Percentiles rank a stretch among this genome's conserved stretches.
These are phyloP conservation scores for Harringtonia lauricola DNA, from an alignment of 2,329 filamentous ascomycete genomes.

Conservation along the genomic window DNA sequence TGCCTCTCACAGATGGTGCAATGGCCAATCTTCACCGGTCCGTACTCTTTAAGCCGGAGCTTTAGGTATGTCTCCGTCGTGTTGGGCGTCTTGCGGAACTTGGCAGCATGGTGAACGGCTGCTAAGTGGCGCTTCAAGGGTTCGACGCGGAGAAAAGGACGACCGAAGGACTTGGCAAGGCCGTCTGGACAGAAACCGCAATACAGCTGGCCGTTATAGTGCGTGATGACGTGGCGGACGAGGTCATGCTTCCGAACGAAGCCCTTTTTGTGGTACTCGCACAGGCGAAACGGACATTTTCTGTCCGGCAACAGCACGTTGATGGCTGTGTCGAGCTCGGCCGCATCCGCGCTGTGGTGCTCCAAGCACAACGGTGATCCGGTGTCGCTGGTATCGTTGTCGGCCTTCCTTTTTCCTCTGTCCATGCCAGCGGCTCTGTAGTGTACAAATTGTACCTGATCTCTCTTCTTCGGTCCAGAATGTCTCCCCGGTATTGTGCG, in stretches of 20 bases:
- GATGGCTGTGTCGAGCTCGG: neutral
- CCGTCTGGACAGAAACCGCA: conserved; percentile 7
- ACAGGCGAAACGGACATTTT: conserved; percentile 1
- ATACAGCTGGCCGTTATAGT: conserved; percentile 6
- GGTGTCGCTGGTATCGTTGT: neutral
- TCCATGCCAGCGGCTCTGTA: neutral
- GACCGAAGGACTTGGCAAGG: conserved; percentile 1
- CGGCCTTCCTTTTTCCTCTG: neutral
- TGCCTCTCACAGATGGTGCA: conserved; percentile 2
- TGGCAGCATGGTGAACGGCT: conserved; percentile 3
- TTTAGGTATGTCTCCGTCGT: conserved; percentile 3
- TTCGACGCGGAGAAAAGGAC: conserved; percentile 3
- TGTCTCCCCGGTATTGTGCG: neutral
- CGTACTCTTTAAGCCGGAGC: neutral
- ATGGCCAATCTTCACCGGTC: neutral
- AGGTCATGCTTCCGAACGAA: conserved; percentile 6
- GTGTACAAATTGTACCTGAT: conserved; percentile 3
- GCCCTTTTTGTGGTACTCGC: conserved; percentile 4
- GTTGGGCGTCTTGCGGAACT: conserved; percentile 5
- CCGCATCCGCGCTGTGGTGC: neutral
- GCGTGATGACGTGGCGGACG: conserved; percentile 7
- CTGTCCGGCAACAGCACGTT: conserved; percentile 2
- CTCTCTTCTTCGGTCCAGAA: neutral
- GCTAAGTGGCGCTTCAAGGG: conserved; percentile 7
- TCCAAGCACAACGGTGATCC: neutral